Percentiles rank a stretch among this genome's conserved stretches.
These are phyloP conservation scores for Dispira simplex DNA, from an alignment of 192 early-diverging fungal species.

Conservation along the genomic window DNA sequence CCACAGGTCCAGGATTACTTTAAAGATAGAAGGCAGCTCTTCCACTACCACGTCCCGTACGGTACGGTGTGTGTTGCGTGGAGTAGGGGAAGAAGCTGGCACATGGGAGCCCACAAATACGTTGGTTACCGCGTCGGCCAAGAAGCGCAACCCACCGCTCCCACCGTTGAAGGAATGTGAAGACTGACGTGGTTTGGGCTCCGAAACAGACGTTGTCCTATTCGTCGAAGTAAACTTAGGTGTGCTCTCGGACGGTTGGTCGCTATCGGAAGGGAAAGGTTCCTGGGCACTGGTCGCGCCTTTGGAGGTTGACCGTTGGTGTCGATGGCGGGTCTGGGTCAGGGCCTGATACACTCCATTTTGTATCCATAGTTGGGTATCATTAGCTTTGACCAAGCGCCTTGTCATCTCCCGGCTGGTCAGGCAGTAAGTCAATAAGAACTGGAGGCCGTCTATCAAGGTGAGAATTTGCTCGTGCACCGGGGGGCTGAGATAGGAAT, in stretches of 20 bases:
- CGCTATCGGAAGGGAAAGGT: background rate
- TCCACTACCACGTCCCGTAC: background rate
- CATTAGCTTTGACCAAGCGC: background rate
- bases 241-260: background rate
- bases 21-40: slow-evolving; percentile 7
- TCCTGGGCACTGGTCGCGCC: background rate
- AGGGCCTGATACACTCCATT: background rate
- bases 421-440: slow-evolving; percentile 35
- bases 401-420: slow-evolving; percentile 21
- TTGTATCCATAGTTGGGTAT: background rate
- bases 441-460: slow-evolving; percentile 38
- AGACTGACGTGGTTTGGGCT: too few species aligned
- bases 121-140: slow-evolving; percentile 4
- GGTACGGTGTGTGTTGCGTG: background rate
- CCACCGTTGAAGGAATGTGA: too few species aligned
- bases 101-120: background rate
- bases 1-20: slow-evolving; percentile 8
- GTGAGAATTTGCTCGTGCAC: slow-evolving; percentile 17
- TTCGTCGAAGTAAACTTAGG: too few species aligned
- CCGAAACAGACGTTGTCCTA: too few species aligned
- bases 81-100: background rate
- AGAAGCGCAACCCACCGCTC: background rate
- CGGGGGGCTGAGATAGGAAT: too few species aligned
- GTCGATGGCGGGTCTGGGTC: background rate
- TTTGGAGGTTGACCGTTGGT: background rate